Base-by-base conservation (phyloP, 148 eudicot genomes). In the Fallopia convolvulus region DNA sequence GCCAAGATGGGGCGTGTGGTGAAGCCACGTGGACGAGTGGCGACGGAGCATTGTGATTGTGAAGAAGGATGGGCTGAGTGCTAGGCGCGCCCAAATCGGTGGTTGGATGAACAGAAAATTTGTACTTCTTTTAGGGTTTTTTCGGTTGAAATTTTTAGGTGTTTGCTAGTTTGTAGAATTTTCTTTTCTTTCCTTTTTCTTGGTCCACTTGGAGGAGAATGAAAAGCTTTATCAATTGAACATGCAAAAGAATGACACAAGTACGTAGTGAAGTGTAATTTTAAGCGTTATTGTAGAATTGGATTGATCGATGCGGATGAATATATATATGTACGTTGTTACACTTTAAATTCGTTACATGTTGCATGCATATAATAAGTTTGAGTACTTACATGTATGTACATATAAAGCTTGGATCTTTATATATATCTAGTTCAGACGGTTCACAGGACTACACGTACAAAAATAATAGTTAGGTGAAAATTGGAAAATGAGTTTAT, bases 41-140 rank as follows among this genome's bases (percentile, higher is more conserved):
- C 86, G 47, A 80, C 65, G 33, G 39, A 63, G 17, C 17, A 26
- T 78, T 75, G 81, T 77, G 84, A 26, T 78, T 75, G 81, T 77
- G 84, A 82, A 79, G 93, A 90, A 80, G 90, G 91, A 17, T 90
- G 93, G 93, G 91, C 88, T 26, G 93, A 90, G 75, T 26, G 70
- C 4, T 6, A 44, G 7, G 47, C 47, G 47, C 47, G 9, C 11
- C 47, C 47, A 44, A 44, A 44, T 58, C 63, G 30, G 63, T 56
- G 63, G 0, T 56, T 56, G 0, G 26, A 21, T 58, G 65, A 58
- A 20, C 65, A 58, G 3, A 58, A 58, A 2, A 50, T 15, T 50
- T 14, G 55, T 50, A 50, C n/a, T 13, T 50, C 2, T 14, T 50
- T 13, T 13, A 3, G 15, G 4, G 20, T 6, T 53, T 2, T 5